These are phyloP conservation scores for Phytophthora parvispora DNA, from an alignment of 352 stramenopile species.

Conservation along the genomic window DNA sequence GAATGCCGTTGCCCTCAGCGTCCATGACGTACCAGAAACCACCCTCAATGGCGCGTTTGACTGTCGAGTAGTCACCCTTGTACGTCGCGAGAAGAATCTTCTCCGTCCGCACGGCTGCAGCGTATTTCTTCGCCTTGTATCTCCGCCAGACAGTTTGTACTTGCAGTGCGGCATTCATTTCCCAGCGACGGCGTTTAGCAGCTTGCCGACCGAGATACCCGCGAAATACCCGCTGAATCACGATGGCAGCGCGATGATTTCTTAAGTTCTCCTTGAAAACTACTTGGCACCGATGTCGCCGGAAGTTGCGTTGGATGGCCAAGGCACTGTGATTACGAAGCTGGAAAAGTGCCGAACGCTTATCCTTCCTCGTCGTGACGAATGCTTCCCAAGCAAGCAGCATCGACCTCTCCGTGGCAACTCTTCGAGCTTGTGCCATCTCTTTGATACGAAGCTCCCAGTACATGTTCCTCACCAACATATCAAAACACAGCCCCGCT, in stretches of 20 bases:
- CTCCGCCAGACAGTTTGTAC: slow-evolving; percentile 75
- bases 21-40: slow-evolving; percentile 68
- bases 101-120: slow-evolving; percentile 48
- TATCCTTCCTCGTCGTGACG: slow-evolving; percentile 38
- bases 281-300: slow-evolving; percentile 59
- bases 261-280: slow-evolving; percentile 49
- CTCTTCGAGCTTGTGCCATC: slow-evolving; percentile 32
- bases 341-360: slow-evolving; percentile 42
- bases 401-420: slow-evolving; percentile 2
- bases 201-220: slow-evolving; percentile 51
- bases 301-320: slow-evolving; percentile 79
- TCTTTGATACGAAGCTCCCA: slow-evolving; percentile 43
- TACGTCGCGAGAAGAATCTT: slow-evolving; percentile 75
- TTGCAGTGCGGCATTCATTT: slow-evolving; percentile 47
- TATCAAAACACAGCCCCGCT: slow-evolving; percentile 38
- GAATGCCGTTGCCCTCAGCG: slow-evolving; percentile 69
- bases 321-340: slow-evolving; percentile 50
- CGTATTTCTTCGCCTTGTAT: slow-evolving; percentile 49
- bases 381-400: slow-evolving; percentile 37
- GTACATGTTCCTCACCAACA: slow-evolving; percentile 27
- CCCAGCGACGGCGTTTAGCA: slow-evolving; percentile 46
- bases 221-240: slow-evolving; percentile 71
- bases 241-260: slow-evolving; percentile 53
- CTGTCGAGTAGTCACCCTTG: slow-evolving; percentile 80
- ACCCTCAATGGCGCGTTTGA: slow-evolving; percentile 60